Conservation (phyloP, 2,329 filamentous ascomycete genomes). For the Xylaria sp. region DNA sequence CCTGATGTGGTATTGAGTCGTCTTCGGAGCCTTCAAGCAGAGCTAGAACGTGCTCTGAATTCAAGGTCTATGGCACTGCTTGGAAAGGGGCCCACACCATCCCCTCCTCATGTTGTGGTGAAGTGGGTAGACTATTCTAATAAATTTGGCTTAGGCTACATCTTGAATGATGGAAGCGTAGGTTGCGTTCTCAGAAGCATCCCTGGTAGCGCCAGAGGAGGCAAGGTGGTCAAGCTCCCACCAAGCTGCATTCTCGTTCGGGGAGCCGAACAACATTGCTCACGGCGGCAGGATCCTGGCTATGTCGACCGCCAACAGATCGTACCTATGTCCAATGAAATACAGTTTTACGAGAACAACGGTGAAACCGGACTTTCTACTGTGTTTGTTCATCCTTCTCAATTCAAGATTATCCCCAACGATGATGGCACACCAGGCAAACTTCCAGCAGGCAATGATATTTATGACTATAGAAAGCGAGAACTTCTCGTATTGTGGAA, state of each 20-base stretch:
- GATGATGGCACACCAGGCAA: conserved; percentile 69
- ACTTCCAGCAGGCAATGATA: conserved; percentile 70
- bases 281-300: conserved; percentile 65
- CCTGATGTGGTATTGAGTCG: conserved; percentile 68
- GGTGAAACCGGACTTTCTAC: conserved; percentile 70
- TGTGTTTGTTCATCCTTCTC: conserved; percentile 71
- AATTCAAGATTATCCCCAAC: conserved; percentile 66
- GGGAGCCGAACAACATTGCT: conserved; percentile 76
- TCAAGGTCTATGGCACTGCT: conserved; percentile 70
- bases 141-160: conserved; percentile 86
- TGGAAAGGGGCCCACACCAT: conserved; percentile 62
- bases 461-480: conserved; percentile 72
- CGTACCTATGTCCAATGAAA: conserved; percentile 70
- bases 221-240: conserved; percentile 64
- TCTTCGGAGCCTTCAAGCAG: conserved; percentile 65
- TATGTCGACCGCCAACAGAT: conserved; percentile 70
- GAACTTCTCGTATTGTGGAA: conserved; percentile 76
- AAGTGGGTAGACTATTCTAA: conserved; percentile 93
- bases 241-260: conserved; percentile 78
- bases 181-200: conserved; percentile 74
- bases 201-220: conserved; percentile 60
- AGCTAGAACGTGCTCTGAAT: conserved; percentile 71
- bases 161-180: conserved; percentile 82
- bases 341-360: conserved; percentile 80
- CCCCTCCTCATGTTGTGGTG: conserved; percentile 72